phyloP scores from a whole-genome alignment of 306 rosid genomes.

The Cicer pinnatifidum region DNA sequence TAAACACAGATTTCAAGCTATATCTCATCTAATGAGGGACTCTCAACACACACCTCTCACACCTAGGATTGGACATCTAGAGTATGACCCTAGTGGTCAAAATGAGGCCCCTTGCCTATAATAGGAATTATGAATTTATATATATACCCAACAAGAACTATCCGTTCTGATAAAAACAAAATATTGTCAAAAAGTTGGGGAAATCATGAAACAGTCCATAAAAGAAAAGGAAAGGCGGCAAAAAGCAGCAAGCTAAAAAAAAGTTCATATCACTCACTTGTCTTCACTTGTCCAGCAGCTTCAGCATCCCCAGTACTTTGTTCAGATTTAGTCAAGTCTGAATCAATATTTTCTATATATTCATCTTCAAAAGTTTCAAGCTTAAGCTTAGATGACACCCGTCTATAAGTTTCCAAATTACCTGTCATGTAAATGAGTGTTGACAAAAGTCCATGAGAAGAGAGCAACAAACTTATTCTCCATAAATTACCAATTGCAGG shows the following conservation, averaged over 20 bases:
- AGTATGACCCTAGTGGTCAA: no score
- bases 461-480: constrained; percentile 38
- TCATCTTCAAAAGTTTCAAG: constrained; percentile 70
- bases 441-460: constrained; percentile 40
- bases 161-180: no score
- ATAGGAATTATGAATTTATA: no score
- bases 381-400: constrained; percentile 85
- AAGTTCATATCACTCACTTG: constrained; percentile 56
- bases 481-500: constrained; percentile 12
- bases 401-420: constrained; percentile 68
- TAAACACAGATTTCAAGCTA: no score
- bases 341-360: constrained; percentile 44
- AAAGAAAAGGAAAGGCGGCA: neutral
- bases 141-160: no score
- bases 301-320: constrained; percentile 61
- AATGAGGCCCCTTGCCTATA: no score
- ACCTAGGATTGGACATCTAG: no score
- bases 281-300: constrained; percentile 63
- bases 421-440: constrained; percentile 54
- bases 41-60: no score
- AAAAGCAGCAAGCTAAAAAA: constrained; percentile 22
- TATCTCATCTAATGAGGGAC: no score
- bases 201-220: neutral
- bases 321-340: constrained; percentile 45
- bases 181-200: neutral